Evolutionary conservation across 495 filamentous ascomycete species (phyloP).

Genomic region (Lentithecium fluviatile): DNA sequence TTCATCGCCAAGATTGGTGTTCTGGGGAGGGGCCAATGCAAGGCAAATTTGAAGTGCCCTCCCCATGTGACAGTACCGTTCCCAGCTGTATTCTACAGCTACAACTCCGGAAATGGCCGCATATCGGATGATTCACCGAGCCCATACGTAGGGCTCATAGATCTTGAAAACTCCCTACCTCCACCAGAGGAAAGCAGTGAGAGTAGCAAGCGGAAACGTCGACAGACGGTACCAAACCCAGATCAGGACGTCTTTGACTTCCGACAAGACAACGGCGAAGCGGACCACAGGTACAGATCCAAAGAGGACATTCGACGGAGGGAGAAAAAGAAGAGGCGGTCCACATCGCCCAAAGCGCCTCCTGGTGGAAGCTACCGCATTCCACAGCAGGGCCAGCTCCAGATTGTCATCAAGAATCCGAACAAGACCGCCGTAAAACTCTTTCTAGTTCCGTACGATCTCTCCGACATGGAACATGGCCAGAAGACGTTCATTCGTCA

Average conservation of each 20-base stretch:
- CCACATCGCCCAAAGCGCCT: conserved; percentile 46
- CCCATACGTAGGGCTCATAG: conserved; percentile 92
- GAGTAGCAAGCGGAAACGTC: conserved; percentile 50
- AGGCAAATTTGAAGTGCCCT: conserved; percentile 79
- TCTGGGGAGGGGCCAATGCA: conserved; percentile 85
- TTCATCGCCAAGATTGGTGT: conserved; percentile 97
- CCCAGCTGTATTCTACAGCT: conserved; percentile 95
- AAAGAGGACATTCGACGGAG: conserved; percentile 47
- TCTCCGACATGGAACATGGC: conserved; percentile 91
- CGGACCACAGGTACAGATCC: neutral
- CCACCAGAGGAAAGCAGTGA: conserved; percentile 47
- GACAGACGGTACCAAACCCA: conserved; percentile 36
- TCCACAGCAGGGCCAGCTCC: conserved; percentile 89
- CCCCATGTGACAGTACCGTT: conserved; percentile 91
- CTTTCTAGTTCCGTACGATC: conserved; percentile 92
- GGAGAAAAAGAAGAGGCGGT: conserved; percentile 51
- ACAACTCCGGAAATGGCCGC: conserved; percentile 62
- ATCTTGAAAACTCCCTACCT: conserved; percentile 75
- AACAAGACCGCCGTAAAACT: conserved; percentile 96
- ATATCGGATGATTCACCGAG: conserved; percentile 79
- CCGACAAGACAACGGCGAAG: conserved; percentile 1
- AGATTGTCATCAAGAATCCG: conserved; percentile 95
- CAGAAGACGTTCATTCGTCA: conserved; percentile 97
- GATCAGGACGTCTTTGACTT: conserved; percentile 27
- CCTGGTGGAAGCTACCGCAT: conserved; percentile 91